A percentile compares a stretch with the other conserved stretches of the same genome.
Conservation (phyloP, 352 stramenopile genomes). For the Saprolegnia diclina region DNA sequence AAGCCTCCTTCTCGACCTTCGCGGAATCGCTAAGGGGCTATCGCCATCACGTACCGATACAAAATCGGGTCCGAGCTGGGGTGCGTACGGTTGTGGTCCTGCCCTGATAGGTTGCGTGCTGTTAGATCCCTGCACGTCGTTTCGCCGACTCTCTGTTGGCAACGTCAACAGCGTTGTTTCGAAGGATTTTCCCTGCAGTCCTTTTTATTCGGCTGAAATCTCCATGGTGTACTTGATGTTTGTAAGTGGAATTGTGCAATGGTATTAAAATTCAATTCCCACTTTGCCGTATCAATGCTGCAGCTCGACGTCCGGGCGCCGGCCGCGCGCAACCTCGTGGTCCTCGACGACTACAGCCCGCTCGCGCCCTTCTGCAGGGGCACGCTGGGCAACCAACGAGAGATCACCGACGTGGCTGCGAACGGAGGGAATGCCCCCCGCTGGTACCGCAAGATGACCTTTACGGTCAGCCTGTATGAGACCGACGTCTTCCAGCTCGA, state of each 20-base stretch:
- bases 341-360: slow-evolving; percentile 2
- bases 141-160: too few species aligned
- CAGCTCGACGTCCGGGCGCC: slow-evolving; percentile 17
- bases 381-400: not conserved
- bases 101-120: too few species aligned
- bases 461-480: not conserved
- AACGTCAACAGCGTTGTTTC: too few species aligned
- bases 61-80: too few species aligned
- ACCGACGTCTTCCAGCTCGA: slow-evolving; percentile 7
- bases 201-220: too few species aligned
- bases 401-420: not conserved
- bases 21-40: too few species aligned
- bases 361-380: slow-evolving; percentile 7
- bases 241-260: not conserved
- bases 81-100: too few species aligned
- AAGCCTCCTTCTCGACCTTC: too few species aligned
- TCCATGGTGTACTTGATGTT: not conserved
- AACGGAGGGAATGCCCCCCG: slow-evolving; percentile 13
- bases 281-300: slow-evolving; percentile 1
- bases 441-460: slow-evolving; percentile 17
- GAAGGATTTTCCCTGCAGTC: too few species aligned
- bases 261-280: not conserved
- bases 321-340: slow-evolving; percentile 1
- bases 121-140: too few species aligned
- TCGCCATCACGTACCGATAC: too few species aligned